Base-by-base conservation (phyloP, 306 rosid species). In the Hylodesmum podocarpum region DNA sequence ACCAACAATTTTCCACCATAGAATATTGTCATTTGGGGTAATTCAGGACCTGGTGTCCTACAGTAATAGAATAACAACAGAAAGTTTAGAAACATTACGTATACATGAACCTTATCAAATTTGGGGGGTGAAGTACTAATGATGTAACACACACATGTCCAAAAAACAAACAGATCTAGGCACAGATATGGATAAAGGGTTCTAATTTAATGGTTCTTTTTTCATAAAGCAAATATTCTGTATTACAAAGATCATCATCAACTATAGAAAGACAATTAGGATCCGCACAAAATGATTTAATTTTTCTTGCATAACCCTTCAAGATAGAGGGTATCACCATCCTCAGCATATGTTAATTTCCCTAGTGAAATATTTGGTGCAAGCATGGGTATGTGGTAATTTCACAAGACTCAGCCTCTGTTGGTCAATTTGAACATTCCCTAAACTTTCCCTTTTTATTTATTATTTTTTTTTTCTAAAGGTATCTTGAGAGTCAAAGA, bases 1-100 rank as follows among this genome's bases (percentile, higher is more conserved):
- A 89, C 90, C 29, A 95, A 36, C 63, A 95, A 79, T 72, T 88
- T 84, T 10, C 97, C 98, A 16, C 82, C 82, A 41, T 86, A 94
- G 34, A 92, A 88, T 55, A 94, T 84, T 1, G 95, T 91, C 93
- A 94, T 63, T 41, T 82, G 97, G 1, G 94, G 81, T 43, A 82
- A 46, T 76, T 70, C 87, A 57, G 87, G 28, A 34, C 41, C 84
- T 2, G 55, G 5, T 67, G 88, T 70, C 73, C 91, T 89, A 50
- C 19, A 46, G 14, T 29, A 33, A 36, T 16, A 8, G 36, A 73
- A 76, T 15, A 29, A 40, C 19, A 27, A 34, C 11, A 34, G 27
- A 50, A 66, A 34, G 46, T 4, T 13, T n/a, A 34, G 27, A 50
- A 66, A 34, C 58, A 6, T 13, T 47, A 18, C 13, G 18, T 1